phyloP scores from a whole-genome alignment of 106 monocot genomes.

The Agapanthus africanus region DNA sequence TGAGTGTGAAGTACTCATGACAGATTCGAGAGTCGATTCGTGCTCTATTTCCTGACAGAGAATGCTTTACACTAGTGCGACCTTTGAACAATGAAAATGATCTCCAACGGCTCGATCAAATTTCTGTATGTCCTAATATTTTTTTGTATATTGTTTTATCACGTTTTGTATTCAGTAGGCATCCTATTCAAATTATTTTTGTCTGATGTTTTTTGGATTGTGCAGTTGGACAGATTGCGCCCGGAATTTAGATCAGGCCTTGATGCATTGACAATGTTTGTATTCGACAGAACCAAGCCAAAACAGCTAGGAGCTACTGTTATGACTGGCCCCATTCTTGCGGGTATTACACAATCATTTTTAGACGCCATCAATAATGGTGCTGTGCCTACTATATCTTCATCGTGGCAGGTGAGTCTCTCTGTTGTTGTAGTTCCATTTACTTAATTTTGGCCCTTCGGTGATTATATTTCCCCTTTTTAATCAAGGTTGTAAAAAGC shows the following conservation, averaged over 20 bases:
- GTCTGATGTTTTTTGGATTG: not conserved
- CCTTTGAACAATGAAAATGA: constrained; percentile 89
- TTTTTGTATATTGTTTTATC: not conserved
- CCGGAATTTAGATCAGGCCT: constrained; percentile 80
- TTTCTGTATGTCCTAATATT: constrained; percentile 39
- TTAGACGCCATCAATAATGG: constrained; percentile 95
- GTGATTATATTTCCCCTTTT: too few relatives aligned
- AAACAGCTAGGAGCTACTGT: constrained; percentile 80
- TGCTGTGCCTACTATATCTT: constrained; percentile 95
- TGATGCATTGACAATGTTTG: constrained; percentile 79
- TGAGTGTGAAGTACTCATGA: constrained; percentile 1
- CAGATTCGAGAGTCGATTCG: constrained; percentile 94
- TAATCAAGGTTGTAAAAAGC: too few relatives aligned
- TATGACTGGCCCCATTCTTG: constrained; percentile 92
- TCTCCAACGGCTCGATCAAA: constrained; percentile 87
- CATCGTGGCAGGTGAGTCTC: constrained; percentile 86
- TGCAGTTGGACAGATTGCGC: constrained; percentile 73
- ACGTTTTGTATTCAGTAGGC: not conserved
- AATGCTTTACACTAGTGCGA: constrained; percentile 90
- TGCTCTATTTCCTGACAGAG: constrained; percentile 94
- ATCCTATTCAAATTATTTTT: constrained; percentile 6
- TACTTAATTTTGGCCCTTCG: too few relatives aligned
- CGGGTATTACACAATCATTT: constrained; percentile 82
- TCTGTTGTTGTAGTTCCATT: not conserved
- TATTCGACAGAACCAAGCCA: constrained; percentile 82